Conservation (phyloP, 345 rosid genomes). For the Carallia brachiata region DNA sequence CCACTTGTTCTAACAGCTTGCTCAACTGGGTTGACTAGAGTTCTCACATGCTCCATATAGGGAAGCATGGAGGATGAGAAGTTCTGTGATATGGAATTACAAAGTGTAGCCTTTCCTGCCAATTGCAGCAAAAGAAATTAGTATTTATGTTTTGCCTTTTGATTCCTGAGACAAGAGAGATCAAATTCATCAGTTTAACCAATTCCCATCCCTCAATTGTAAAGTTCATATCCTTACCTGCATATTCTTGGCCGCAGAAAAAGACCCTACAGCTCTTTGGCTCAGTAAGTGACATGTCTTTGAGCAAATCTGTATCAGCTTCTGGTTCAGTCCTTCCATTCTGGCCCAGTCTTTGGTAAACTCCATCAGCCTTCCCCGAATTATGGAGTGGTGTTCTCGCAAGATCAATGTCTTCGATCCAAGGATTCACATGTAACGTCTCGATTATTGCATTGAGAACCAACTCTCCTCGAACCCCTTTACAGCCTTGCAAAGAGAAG, state of each 20-base stretch:
- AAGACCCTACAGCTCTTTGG: conserved; percentile 82
- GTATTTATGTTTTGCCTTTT: not conserved
- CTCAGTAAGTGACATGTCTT: conserved; percentile 82
- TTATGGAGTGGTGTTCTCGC: conserved; percentile 69
- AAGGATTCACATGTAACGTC: conserved; percentile 79
- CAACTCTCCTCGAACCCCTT: conserved; percentile 71
- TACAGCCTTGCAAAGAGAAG: conserved; percentile 84
- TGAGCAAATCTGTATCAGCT: conserved; percentile 56
- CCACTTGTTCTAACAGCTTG: conserved; percentile 80
- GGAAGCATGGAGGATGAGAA: conserved; percentile 68
- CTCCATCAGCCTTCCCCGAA: conserved; percentile 64
- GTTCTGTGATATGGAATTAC: conserved; percentile 66
- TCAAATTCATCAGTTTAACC: conserved; percentile 7
- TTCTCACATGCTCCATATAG: conserved; percentile 74
- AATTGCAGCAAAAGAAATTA: not conserved
- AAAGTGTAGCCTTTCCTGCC: conserved; percentile 77
- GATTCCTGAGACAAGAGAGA: conserved; percentile 1
- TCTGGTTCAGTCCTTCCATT: conserved; percentile 53
- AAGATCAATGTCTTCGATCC: conserved; percentile 83
- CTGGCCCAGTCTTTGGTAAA: conserved; percentile 75
- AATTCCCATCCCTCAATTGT: not conserved
- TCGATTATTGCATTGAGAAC: conserved; percentile 65
- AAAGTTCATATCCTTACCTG: conserved; percentile 41
- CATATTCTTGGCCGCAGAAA: conserved; percentile 93
- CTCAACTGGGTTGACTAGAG: conserved; percentile 77